A percentile compares a stretch with the other conserved stretches of the same genome.
These are phyloP conservation scores for Vitis vinifera DNA, from an alignment of 164 flowering plant genomes.

Conservation along the genomic window ASM3070453v1 NC_081807.1:1914001-1914500, in stretches of 20 bases:
- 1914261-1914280: constrained; percentile 7
- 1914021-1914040: not conserved
- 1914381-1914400: no score
- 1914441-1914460: no score
- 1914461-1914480: no score
- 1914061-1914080: constrained; percentile 22
- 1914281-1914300: not conserved
- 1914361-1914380: no score
- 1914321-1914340: no score
- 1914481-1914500: no score
- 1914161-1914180: constrained; percentile 40
- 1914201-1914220: constrained; percentile 71
- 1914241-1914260: not conserved
- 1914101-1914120: constrained; percentile 54
- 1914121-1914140: constrained; percentile 42
- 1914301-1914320: no score
- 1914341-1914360: no score
- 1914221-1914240: constrained; percentile 59
- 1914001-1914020: not conserved
- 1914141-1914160: constrained; percentile 43
- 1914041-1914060: not conserved
- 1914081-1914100: constrained; percentile 44
- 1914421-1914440: no score
- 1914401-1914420: no score
- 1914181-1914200: constrained; percentile 72